These are phyloP conservation scores for Geotrichum aggregatum DNA, from an alignment of 1,139 yeast genomes.

Conservation along the genomic window DNA sequence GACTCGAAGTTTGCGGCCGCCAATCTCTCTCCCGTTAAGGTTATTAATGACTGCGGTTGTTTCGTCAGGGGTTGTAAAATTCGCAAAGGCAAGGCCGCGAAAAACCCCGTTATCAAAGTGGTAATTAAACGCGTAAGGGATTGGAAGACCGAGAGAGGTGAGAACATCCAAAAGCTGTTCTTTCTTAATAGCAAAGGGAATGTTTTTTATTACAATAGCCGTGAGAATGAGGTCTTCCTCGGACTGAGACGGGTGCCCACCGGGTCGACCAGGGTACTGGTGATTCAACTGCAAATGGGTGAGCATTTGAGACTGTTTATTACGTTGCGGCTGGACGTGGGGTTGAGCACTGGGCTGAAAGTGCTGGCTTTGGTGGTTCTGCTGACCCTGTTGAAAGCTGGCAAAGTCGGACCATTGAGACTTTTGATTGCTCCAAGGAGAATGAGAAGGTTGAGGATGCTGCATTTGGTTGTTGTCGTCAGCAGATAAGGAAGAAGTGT, in stretches of 20 bases:
- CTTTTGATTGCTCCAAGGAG: conserved; percentile 26
- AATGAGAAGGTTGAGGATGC: conserved; percentile 1
- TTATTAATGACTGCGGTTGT: conserved; percentile 79
- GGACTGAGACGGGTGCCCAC: background rate
- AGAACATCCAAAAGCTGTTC: conserved; percentile 92
- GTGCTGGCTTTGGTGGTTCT: background rate
- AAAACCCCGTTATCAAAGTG: conserved; percentile 98
- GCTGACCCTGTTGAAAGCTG: conserved; percentile 3
- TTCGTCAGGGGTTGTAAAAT: conserved; percentile 91
- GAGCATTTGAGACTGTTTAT: background rate
- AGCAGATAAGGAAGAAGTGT: background rate
- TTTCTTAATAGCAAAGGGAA: conserved; percentile 95
- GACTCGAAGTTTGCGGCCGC: conserved; percentile 90
- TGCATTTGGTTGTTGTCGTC: background rate
- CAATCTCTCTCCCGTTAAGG: conserved; percentile 90
- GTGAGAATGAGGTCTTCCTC: conserved; percentile 93
- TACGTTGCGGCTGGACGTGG: conserved; percentile 4
- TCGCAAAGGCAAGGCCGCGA: conserved; percentile 96
- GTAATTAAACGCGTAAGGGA: conserved; percentile 96
- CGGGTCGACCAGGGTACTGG: background rate
- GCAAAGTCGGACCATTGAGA: conserved; percentile 23
- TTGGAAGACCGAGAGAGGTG: conserved; percentile 81
- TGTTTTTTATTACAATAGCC: conserved; percentile 94
- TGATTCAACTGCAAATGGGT: background rate
- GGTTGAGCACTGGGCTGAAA: background rate